phyloP scores from a whole-genome alignment of 345 rosid species.

The Gossypioides kirkii region DNA sequence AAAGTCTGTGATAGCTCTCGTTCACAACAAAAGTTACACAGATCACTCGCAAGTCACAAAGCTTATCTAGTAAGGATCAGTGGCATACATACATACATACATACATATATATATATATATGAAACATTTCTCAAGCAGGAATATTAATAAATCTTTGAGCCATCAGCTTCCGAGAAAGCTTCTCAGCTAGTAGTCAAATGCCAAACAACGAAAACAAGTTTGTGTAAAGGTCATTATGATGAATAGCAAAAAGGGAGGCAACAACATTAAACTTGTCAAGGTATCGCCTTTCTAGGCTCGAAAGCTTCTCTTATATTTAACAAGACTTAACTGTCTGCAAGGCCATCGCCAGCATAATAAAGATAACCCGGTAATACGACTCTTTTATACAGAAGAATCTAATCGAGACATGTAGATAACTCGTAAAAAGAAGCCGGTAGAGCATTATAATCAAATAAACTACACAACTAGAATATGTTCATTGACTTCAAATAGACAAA shows the following conservation, averaged over 20 bases:
- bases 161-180: not conserved
- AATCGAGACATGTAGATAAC: not conserved
- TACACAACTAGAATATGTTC: not conserved
- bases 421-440: not conserved
- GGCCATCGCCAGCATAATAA: not conserved
- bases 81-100: not conserved
- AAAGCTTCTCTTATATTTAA: not conserved
- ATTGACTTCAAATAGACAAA: not conserved
- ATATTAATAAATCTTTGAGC: not conserved
- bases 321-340: not conserved
- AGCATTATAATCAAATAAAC: not conserved
- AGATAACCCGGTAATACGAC: not conserved
- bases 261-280: not conserved
- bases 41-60: not conserved
- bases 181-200: not conserved
- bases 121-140: not conserved
- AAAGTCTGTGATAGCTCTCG: not conserved
- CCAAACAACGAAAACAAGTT: not conserved
- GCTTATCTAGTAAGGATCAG: not conserved
- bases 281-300: not conserved
- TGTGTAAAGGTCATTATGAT: not conserved
- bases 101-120: not conserved
- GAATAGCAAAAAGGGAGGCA: not conserved
- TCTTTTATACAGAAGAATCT: not conserved
- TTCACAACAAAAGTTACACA: not conserved